Evolutionary conservation across 371 early-diverging fungal species (phyloP), one percentile per base, ranked within the genome.

Genomic region (Mortierella sp.): DNA sequence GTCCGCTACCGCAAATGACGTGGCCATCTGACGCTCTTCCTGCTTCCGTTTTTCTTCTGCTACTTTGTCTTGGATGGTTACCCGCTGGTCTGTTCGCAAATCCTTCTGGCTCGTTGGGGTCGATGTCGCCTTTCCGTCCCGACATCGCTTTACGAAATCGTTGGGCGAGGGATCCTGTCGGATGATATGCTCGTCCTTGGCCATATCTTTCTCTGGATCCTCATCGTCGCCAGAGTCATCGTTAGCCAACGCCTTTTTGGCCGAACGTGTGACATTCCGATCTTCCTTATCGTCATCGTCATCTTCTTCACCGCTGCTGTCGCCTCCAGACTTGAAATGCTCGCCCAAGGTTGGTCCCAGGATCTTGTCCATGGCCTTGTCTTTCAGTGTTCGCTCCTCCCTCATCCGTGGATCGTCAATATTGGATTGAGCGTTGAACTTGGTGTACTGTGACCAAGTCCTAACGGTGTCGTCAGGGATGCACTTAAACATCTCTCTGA

Each of bases 401-500:
- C 62, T 54, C 42, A 76, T 65, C 65, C 80, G 47, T 58, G 70
- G 56, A 50, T 81, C 43, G 34, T 81, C 34, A 54, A 84, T 47
- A 21, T 78, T 64, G 12, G 78, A 76, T n/a, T 70, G 66, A 15
- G 53, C 63, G 39, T 86, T 81, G 56, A 91, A 91, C 51, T 64
- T 60, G 21, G 80, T 78, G 69, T 92, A 92, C 68, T 87, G 73
- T 1, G 79, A 66, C 87, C 88, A 92, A 15, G 69, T 82, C 48
- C 56, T 79, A 24, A 92, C 81, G 2, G 81, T 83, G 46, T 90
- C 85, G 63, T 91, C 92, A 8, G 91, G 91, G 23, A 91, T 82
- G 49, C 87, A 87, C n/a, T 82, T 82, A 73, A 91, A 91, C 46
- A 89, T 83, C 1, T 86, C 82, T 24, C 92, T 66, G 70, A 83